Base-by-base conservation (phyloP, 2,329 filamentous ascomycete genomes). In the Zasmidium citrigriseum region DNA sequence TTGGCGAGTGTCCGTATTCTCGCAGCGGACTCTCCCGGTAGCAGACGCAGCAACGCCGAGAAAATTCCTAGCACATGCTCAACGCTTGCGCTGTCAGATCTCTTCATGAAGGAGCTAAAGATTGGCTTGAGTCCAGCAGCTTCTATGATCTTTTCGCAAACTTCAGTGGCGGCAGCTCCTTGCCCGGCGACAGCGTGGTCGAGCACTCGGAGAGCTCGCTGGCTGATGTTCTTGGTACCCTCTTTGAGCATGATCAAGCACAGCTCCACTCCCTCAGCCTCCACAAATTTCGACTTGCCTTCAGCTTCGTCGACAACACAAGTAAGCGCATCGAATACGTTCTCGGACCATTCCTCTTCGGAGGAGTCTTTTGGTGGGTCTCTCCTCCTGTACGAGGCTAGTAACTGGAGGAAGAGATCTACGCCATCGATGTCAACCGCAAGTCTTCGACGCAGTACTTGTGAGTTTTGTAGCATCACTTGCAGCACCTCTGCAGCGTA, bases 301-400 rank as follows among this genome's bases (percentile, higher is more conserved):
- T 82, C 76, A 0, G 81, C 73, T 58, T 91, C 89, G 67, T 96
- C 90, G 0, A 88, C 89, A 1, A 96, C 77, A 66, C 90, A 96
- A 0, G 90, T 90, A 18, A 98, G 73, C 1, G 88, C 86, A 70
- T 96, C 93, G 72, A 99, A 99, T 0, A 97, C 72, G 65, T 99
- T 96, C 75, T 96, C 91, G 71, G 96, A 90, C 72, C 90, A 97
- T 76, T 99, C 95, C 71, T 96, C 93, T 73, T 98, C 95, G 52
- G 95, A 88, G 27, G 88, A 87, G 58, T 92, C 91, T 70, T 90
- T 93, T 50, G 87, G 84, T 0, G 95, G 95, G 70, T 99, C 93
- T 50, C 87, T 84, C 77, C 89, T 90, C 57, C 95, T 87, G 76
- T 98, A 99, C 1, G 87, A 80, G 1, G 93, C 90, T 0, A 96